Evolutionary conservation across 2,329 filamentous ascomycete species (phyloP).

Genomic region (Trichophyton schoenleinii): DNA sequence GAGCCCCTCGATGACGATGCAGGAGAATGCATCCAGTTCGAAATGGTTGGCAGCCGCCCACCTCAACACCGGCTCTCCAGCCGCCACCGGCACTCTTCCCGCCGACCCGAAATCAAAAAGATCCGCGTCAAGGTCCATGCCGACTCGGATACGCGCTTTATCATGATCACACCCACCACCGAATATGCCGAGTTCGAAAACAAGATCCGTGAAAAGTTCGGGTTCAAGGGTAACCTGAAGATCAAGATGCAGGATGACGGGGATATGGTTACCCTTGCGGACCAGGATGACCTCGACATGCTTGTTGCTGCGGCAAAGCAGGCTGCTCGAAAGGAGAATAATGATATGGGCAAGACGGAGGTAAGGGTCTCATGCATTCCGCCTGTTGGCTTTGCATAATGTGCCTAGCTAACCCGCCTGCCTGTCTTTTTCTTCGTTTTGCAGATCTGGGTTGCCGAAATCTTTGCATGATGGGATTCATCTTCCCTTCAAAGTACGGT

Average conservation of each 20-base stretch:
- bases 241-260: conserved; percentile 88
- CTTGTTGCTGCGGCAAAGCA: conserved; percentile 58
- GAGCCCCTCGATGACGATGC: conserved; percentile 51
- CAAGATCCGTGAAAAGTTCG: conserved; percentile 77
- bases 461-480: neutral
- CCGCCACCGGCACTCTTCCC: conserved; percentile 22
- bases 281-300: conserved; percentile 93
- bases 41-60: conserved; percentile 49
- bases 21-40: conserved; percentile 66
- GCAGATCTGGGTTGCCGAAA: conserved; percentile 1
- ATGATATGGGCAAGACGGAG: conserved; percentile 88
- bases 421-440: neutral
- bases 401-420: neutral
- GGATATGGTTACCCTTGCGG: conserved; percentile 94
- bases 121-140: conserved; percentile 86
- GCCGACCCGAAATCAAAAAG: conserved; percentile 55
- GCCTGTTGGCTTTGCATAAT: neutral
- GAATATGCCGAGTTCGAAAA: conserved; percentile 67
- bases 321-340: conserved; percentile 57
- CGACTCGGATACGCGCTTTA: conserved; percentile 75
- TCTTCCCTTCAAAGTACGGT: too few relatives aligned
- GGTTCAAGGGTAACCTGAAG: conserved; percentile 46
- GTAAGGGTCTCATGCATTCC: conserved; percentile 42
- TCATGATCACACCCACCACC: conserved; percentile 64
- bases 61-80: conserved; percentile 1